Percentiles rank a stretch among this genome's conserved stretches.
Evolutionary conservation across 331 rosid genomes (phyloP).

Genomic region (Telfairia occidentalis): DNA sequence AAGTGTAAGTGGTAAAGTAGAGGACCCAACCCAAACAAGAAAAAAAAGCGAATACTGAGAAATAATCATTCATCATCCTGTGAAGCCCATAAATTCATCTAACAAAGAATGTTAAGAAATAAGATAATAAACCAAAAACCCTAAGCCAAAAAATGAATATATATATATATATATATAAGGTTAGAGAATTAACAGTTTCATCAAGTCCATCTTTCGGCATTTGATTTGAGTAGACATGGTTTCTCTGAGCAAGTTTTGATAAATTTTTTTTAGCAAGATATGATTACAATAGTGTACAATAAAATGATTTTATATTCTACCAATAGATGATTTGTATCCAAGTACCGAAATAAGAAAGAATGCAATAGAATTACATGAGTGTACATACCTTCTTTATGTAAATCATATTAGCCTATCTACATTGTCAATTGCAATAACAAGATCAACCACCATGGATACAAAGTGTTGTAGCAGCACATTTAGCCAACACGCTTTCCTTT

Average conservation of each 20-base stretch:
- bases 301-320: not conserved
- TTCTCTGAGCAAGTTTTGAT: no score
- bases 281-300: not conserved
- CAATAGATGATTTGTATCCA: not conserved
- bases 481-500: slow-evolving; percentile 72
- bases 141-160: no score
- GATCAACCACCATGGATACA: slow-evolving; percentile 91
- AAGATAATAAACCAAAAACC: no score
- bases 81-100: no score
- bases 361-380: not conserved
- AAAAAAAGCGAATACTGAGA: no score
- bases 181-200: slow-evolving; percentile 46
- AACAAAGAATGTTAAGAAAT: no score
- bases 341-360: not conserved
- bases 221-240: slow-evolving; percentile 75
- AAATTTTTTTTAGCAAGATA: no score
- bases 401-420: slow-evolving; percentile 94
- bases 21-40: no score
- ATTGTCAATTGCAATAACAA: slow-evolving; percentile 74
- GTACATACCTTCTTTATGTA: slow-evolving; percentile 80
- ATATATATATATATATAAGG: no score
- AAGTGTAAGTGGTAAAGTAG: no score
- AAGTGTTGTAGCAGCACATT: slow-evolving; percentile 95
- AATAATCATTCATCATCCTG: no score
- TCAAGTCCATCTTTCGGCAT: slow-evolving; percentile 84